Evolutionary conservation across 2,329 filamentous ascomycete genomes (phyloP).

Genomic region (Thielaviopsis populi): DNA sequence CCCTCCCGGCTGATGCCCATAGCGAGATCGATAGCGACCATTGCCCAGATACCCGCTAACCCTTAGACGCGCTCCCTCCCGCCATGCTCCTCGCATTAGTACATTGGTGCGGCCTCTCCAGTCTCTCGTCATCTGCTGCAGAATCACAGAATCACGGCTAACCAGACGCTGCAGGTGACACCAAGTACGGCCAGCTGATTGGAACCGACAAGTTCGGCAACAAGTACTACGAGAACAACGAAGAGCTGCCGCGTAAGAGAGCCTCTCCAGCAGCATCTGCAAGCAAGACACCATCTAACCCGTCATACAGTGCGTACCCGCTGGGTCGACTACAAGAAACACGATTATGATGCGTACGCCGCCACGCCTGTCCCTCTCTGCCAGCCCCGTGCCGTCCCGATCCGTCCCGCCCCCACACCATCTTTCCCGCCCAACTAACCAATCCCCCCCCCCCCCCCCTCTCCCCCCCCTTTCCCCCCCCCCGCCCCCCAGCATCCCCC

Average conservation of each 20-base stretch:
- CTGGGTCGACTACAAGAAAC: conserved; percentile 93
- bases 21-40: neutral
- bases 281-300: neutral
- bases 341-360: conserved; percentile 54
- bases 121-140: neutral
- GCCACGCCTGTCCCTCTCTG: neutral
- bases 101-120: conserved; percentile 36
- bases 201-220: conserved; percentile 84
- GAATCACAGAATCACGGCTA: neutral
- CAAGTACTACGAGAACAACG: conserved; percentile 92
- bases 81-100: conserved; percentile 27
- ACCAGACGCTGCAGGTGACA: conserved; percentile 54
- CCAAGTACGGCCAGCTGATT: conserved; percentile 78
- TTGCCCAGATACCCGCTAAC: neutral
- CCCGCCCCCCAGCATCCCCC: no score
- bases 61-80: neutral
- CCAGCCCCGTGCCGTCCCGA: no score
- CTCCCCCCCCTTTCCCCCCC: no score
- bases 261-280: neutral
- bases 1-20: no score
- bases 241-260: conserved; percentile 72
- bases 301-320: conserved; percentile 60
- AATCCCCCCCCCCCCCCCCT: neutral
- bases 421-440: neutral
- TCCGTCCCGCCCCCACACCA: no score